Base-by-base conservation (phyloP, 2,329 filamentous ascomycete species). In the Dothidotthia symphoricarpi region DNA sequence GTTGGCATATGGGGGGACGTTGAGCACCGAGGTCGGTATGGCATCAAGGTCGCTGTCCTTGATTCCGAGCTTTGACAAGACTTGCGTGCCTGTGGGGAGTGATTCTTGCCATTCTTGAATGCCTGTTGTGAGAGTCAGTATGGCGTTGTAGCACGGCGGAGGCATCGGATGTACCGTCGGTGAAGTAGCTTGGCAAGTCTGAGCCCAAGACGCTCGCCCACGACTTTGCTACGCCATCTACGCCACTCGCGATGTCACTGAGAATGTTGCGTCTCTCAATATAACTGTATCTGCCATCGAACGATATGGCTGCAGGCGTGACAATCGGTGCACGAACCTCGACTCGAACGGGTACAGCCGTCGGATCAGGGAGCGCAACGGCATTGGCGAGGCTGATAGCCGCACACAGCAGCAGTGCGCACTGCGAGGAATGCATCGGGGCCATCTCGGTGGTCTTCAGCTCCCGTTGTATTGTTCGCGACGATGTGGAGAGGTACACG, bases 1-100 rank as follows among this genome's bases (percentile, higher is more conserved):
- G 48, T 90, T 90, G n/a, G 75, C 86, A 9, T 73, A 73, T 2
- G 71, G 72, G 10, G 84, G 83, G 7, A 88, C 61, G 47, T 88
- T 88, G 43, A 88, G 66, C 4, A 85, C 83, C 45, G 86, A 76
- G 0, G 84, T 87, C 0, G 85, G 85, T 39, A 75, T 69, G 2
- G 83, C 80, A 31, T 68, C 74, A 25, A 88, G 60, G 35, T 84
- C 77, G 22, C 68, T 65, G 41, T 80, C 75, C 36, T 73, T 70
- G 24, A 88, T 70, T 2, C 77, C 80, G 4, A 86, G 70, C 24
- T 76, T 78, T 48, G 76, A 82, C 57, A 77, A 65, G 1, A 87
- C 85, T 6, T 71, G 68, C 27, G 69, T 69, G 24, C 80, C 81
- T 3, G 76, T 81, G 1, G 85, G 83, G 25, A 88, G 77, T 49